phyloP scores from a whole-genome alignment of 2,329 filamentous ascomycete genomes.

The Microsporum canis region DNA sequence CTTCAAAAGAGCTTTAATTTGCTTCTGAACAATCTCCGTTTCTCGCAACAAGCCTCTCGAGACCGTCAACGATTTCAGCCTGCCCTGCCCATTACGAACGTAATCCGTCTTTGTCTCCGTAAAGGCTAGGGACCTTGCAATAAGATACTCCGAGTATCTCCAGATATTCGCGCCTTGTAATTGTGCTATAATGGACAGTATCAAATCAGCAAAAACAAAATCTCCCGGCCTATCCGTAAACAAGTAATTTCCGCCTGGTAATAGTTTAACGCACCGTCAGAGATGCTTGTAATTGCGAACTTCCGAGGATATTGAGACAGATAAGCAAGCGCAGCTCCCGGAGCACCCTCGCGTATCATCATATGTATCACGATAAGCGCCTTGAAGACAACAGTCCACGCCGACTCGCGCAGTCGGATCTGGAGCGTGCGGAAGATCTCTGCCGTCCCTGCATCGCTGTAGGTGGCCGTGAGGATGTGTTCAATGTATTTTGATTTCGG shows the following conservation, averaged over 20 bases:
- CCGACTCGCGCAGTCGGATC: slow-evolving; percentile 79
- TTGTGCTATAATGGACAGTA: slow-evolving; percentile 51
- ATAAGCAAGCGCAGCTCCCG: slow-evolving; percentile 76
- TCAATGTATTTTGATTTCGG: slow-evolving; percentile 99
- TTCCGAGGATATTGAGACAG: slow-evolving; percentile 71
- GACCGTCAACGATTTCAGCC: slow-evolving; percentile 73
- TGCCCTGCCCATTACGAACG: slow-evolving; percentile 69
- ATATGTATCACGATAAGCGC: slow-evolving; percentile 88
- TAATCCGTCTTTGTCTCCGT: slow-evolving; percentile 79
- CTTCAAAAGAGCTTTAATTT: slow-evolving; percentile 72
- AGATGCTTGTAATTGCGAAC: slow-evolving; percentile 80
- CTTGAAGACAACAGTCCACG: slow-evolving; percentile 99
- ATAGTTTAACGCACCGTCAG: slow-evolving; percentile 58
- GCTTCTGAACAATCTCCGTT: slow-evolving; percentile 79
- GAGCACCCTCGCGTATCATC: slow-evolving; percentile 92
- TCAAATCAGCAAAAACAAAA: background rate
- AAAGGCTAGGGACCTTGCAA: slow-evolving; percentile 69
- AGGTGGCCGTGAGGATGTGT: slow-evolving; percentile 88
- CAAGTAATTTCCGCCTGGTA: slow-evolving; percentile 24
- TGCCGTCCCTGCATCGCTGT: slow-evolving; percentile 85
- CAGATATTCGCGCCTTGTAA: slow-evolving; percentile 91
- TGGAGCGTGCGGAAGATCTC: slow-evolving; percentile 92
- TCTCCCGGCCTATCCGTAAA: background rate
- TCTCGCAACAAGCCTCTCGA: slow-evolving; percentile 88
- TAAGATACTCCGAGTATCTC: slow-evolving; percentile 78